A percentile compares a stretch with the other conserved stretches of the same genome.
phyloP scores from a whole-genome alignment of 306 rosid genomes.

The Gastrolobium bilobum region DNA sequence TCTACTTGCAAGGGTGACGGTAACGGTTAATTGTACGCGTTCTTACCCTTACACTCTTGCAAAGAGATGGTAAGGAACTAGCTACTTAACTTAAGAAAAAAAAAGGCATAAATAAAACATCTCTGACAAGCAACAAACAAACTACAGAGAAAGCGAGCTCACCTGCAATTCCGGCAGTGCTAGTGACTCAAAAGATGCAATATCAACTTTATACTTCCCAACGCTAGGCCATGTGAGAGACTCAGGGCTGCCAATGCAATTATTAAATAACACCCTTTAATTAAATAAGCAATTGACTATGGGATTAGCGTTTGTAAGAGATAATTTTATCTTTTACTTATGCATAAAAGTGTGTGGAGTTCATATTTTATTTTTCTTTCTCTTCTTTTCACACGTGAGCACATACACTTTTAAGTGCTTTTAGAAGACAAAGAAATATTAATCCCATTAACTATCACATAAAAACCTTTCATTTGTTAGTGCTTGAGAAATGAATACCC shows the following conservation, averaged over 20 bases:
- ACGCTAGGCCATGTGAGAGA: conserved; percentile 84
- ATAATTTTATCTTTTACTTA: too few species aligned
- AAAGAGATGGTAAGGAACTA: too few species aligned
- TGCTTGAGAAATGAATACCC: conserved; percentile 24
- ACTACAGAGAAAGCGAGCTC: conserved; percentile 37
- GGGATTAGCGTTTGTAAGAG: too few species aligned
- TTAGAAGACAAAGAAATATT: too few species aligned
- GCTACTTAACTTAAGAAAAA: background rate
- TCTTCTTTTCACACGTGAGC: too few species aligned
- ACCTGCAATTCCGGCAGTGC: conserved; percentile 91
- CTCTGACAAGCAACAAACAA: conserved; percentile 7
- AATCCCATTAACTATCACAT: background rate
- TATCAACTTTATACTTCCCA: conserved; percentile 81
- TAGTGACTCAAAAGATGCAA: conserved; percentile 78
- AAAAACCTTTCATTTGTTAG: background rate
- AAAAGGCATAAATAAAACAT: background rate
- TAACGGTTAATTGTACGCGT: too few species aligned
- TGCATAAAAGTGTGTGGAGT: too few species aligned
- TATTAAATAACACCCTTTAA: conserved; percentile 41
- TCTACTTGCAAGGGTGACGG: too few species aligned
- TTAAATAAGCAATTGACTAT: conserved; percentile 6
- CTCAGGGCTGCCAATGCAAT: conserved; percentile 66
- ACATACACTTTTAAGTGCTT: too few species aligned
- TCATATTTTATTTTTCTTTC: too few species aligned
- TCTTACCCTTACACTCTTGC: too few species aligned